Percentiles rank a stretch among this genome's conserved stretches.
Conservation (phyloP, 2,329 filamentous ascomycete genomes). For the Hypoxylon sp. region DNA sequence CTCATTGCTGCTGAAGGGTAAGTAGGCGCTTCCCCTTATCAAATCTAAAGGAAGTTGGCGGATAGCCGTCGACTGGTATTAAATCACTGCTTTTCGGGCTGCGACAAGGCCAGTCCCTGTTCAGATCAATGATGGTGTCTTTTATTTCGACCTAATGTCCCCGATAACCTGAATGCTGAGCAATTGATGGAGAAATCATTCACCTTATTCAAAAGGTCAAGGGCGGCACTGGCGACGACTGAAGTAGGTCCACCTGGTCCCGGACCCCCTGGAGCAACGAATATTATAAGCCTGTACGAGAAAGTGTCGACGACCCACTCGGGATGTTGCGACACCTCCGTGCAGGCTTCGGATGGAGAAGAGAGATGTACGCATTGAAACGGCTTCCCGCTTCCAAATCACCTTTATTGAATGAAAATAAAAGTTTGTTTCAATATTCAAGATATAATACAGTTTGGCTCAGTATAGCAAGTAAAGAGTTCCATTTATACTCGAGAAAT, state of each 20-base stretch:
- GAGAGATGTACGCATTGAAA: slow-evolving; percentile 9
- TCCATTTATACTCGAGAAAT: too few species aligned
- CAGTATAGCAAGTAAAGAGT: too few species aligned
- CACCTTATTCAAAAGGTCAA: slow-evolving; percentile 15
- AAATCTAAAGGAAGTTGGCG: slow-evolving; percentile 19
- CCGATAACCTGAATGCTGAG: background rate
- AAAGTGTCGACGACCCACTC: slow-evolving; percentile 19
- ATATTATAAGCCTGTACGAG: background rate
- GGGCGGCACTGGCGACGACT: background rate
- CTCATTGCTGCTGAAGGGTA: slow-evolving; percentile 11
- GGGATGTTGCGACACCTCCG: slow-evolving; percentile 11
- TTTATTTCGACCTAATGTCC: slow-evolving; percentile 1
- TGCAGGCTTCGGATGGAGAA: slow-evolving; percentile 18
- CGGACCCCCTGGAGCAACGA: background rate
- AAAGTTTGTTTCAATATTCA: too few species aligned
- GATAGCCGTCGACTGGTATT: slow-evolving; percentile 14
- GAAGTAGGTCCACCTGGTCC: background rate
- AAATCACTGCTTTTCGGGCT: slow-evolving; percentile 6
- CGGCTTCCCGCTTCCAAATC: too few species aligned
- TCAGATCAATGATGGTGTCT: slow-evolving; percentile 19
- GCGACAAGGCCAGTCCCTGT: slow-evolving; percentile 10
- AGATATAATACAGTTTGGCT: too few species aligned
- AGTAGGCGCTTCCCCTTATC: slow-evolving; percentile 16
- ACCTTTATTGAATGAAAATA: too few species aligned
- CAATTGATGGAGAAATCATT: slow-evolving; percentile 14